phyloP scores from a whole-genome alignment of 1,284 basidiomycete species.

The Kalmanozyma brasiliensis region DNA sequence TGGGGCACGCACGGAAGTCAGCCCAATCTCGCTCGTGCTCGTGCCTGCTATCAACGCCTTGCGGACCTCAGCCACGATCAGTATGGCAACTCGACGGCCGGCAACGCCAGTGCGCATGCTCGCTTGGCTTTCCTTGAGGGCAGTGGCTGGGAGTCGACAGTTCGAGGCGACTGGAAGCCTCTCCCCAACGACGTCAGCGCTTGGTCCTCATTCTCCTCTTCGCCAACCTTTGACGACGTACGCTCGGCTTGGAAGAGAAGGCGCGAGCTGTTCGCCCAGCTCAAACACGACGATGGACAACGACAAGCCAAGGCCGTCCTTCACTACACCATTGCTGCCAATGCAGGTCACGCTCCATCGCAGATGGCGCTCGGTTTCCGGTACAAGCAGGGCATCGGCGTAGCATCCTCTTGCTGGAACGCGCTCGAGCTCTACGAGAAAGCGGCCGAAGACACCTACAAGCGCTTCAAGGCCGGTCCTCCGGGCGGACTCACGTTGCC shows the following conservation, averaged over 20 bases:
- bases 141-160: conserved; percentile 51
- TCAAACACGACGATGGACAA: conserved; percentile 48
- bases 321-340: conserved; percentile 91
- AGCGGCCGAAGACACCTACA: conserved; percentile 71
- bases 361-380: conserved; percentile 93
- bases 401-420: conserved; percentile 74
- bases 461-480: conserved; percentile 81
- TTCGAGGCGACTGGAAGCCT: conserved; percentile 47
- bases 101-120: conserved; percentile 64
- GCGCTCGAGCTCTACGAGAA: conserved; percentile 60
- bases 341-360: conserved; percentile 84
- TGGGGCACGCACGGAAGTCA: conserved; percentile 64
- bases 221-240: conserved; percentile 26
- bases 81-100: conserved; percentile 27
- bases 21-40: conserved; percentile 53
- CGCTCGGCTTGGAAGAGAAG: conserved; percentile 41
- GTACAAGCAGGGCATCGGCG: conserved; percentile 92
- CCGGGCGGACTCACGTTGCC: conserved; percentile 89
- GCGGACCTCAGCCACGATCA: conserved; percentile 39
- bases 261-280: conserved; percentile 36
- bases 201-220: conserved; percentile 26
- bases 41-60: conserved; percentile 53
- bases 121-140: conserved; percentile 63
- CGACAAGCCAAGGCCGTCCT: conserved; percentile 76
- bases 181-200: conserved; percentile 19